Evolutionary conservation across 2,329 filamentous ascomycete species (phyloP).

Genomic region (Arthrobotrys entomopaga): DNA sequence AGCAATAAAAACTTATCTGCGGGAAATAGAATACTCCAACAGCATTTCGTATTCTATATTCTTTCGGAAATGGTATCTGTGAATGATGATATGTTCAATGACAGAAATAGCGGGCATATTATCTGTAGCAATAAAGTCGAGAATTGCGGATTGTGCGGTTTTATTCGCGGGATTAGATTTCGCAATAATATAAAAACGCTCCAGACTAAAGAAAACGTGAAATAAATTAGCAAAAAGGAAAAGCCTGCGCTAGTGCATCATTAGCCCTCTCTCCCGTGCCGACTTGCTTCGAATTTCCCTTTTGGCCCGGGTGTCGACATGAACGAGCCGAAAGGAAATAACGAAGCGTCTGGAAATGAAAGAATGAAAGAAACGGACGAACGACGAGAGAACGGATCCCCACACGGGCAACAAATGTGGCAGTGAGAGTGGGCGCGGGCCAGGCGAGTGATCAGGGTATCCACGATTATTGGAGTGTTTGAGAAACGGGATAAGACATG

Average conservation of each 20-base stretch:
- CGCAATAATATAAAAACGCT: slow-evolving; percentile 30
- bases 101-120: slow-evolving; percentile 28
- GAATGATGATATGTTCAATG: slow-evolving; percentile 13
- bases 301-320: slow-evolving; percentile 44
- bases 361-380: no score
- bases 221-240: slow-evolving; percentile 28
- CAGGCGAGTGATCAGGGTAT: slow-evolving; percentile 9
- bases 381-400: slow-evolving; percentile 13
- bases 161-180: slow-evolving; percentile 44
- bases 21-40: no score
- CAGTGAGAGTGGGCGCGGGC: background rate
- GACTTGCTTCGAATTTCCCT: slow-evolving; percentile 45
- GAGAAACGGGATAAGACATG: slow-evolving; percentile 53
- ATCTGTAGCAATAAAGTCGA: background rate
- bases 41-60: background rate
- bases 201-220: slow-evolving; percentile 32
- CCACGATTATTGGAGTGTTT: slow-evolving; percentile 42
- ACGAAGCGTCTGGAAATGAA: slow-evolving; percentile 4
- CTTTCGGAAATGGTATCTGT: background rate
- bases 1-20: background rate
- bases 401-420: slow-evolving; percentile 27
- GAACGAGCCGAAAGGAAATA: slow-evolving; percentile 28
- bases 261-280: slow-evolving; percentile 22
- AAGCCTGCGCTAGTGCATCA: slow-evolving; percentile 14
- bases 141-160: slow-evolving; percentile 22